Evolutionary conservation across 148 eudicot species (phyloP), one percentile per base, ranked within the genome.

Genomic region (Selenicereus undatus): DNA sequence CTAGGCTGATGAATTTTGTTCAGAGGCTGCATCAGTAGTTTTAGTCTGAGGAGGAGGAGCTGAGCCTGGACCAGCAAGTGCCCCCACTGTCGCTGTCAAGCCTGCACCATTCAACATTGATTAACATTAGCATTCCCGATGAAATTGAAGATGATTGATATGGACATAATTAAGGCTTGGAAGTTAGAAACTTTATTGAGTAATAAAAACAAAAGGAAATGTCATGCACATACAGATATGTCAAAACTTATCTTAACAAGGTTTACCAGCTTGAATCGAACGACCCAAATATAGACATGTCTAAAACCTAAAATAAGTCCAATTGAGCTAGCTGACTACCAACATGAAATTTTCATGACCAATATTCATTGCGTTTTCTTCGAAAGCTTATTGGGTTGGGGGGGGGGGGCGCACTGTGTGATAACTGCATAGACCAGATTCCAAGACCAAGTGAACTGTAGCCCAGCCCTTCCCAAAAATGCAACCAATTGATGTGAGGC

Each of bases 1-100:
- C 75, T 85, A 87, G 76, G 91, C 68, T 5, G 89, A 74, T 71
- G 88, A 81, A 68, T 78, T 88, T 76, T 84, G 87, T 68, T 89
- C 87, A 22, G 89, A 73, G 62, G 84, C 78, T 16, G 83, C 82
- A 77, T 72, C 85, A 36, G 71, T 27, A 26, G 79, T 78, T 10
- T 42, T 74, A 18, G 81, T 80, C 78, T 87, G 86, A 80, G 71
- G 30, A 80, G 71, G 30, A 13, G 83, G 77, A 85, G 84, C 84
- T 83, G 81, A 72, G 56, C 32, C 75, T 79, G 82, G 43, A 77
- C 78, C 85, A 71, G 51, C 69, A 45, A 69, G 24, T 51, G 52
- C 70, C 24, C 74, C 86, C 22, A 60, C 74, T n/a, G 80, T 82
- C 51, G 80, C 51, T 81, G 82, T 79, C 36, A 51, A 81, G 72